Percentiles rank a stretch among this genome's conserved stretches.
phyloP scores from a whole-genome alignment of 768 basidiomycete genomes.

The Tylopilus vinaceipallidus region DNA sequence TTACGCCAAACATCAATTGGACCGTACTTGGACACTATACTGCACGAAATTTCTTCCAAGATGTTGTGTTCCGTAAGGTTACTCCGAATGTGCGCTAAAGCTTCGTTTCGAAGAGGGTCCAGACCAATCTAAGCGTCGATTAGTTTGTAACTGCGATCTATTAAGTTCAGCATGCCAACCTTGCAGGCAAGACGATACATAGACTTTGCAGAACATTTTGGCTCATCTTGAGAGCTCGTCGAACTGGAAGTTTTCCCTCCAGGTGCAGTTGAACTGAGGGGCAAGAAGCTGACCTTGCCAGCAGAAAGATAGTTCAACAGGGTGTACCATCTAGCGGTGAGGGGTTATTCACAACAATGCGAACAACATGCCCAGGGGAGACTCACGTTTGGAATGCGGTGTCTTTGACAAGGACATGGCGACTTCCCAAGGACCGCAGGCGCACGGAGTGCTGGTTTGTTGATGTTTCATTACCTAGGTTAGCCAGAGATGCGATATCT shows the following conservation, averaged over 20 bases:
- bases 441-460: background rate
- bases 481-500: background rate
- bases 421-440: constrained; percentile 1
- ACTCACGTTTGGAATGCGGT: constrained; percentile 26
- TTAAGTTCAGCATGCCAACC: constrained; percentile 18
- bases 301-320: constrained; percentile 41
- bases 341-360: background rate
- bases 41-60: constrained; percentile 20
- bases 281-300: constrained; percentile 30
- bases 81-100: constrained; percentile 15
- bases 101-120: constrained; percentile 18
- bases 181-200: constrained; percentile 44
- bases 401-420: constrained; percentile 25
- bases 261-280: constrained; percentile 24
- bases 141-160: background rate
- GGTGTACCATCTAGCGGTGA: constrained; percentile 33
- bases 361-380: background rate
- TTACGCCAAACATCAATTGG: background rate
- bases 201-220: constrained; percentile 40
- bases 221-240: background rate
- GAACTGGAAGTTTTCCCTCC: background rate
- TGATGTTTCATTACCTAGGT: background rate
- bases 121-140: constrained; percentile 14
- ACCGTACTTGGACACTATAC: constrained; percentile 14
- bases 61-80: constrained; percentile 23